phyloP scores from a whole-genome alignment of 129 eudicot species.

The Tanacetum coccineum region DNA sequence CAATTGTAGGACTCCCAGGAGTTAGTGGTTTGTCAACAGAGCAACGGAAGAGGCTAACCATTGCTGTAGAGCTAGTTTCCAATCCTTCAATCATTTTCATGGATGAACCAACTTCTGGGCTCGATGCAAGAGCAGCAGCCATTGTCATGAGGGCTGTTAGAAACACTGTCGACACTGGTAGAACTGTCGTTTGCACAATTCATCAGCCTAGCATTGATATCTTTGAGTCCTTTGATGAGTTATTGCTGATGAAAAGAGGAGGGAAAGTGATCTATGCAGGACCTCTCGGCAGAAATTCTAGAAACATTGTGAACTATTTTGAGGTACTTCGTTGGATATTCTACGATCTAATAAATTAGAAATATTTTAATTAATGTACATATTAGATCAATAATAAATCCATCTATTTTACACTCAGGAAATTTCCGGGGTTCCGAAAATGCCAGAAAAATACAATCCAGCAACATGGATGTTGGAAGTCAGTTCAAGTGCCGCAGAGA shows the following conservation, averaged over 20 bases:
- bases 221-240: slow-evolving; percentile 91
- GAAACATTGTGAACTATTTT: slow-evolving; percentile 53
- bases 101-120: slow-evolving; percentile 96
- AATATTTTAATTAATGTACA: not conserved
- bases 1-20: slow-evolving; percentile 87
- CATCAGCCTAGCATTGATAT: slow-evolving; percentile 95
- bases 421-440: slow-evolving; percentile 43
- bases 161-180: slow-evolving; percentile 88
- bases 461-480: slow-evolving; percentile 81
- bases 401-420: slow-evolving; percentile 27
- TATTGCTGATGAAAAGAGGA: slow-evolving; percentile 80
- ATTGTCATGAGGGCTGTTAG: slow-evolving; percentile 92
- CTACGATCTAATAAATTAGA: not conserved
- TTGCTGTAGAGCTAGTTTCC: slow-evolving; percentile 87
- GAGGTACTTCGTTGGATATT: slow-evolving; percentile 42
- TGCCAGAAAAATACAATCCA: slow-evolving; percentile 55
- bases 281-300: slow-evolving; percentile 67
- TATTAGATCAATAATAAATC: not conserved
- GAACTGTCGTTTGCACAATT: slow-evolving; percentile 89
- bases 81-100: slow-evolving; percentile 89
- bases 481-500: slow-evolving; percentile 49
- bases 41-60: slow-evolving; percentile 74
- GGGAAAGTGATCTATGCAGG: slow-evolving; percentile 83
- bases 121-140: slow-evolving; percentile 97
- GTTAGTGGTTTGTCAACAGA: slow-evolving; percentile 70